Percentiles rank a stretch among this genome's conserved stretches.
Evolutionary conservation across 1,284 basidiomycete genomes (phyloP).

Genomic region (Apiotrichum sp.): DNA sequence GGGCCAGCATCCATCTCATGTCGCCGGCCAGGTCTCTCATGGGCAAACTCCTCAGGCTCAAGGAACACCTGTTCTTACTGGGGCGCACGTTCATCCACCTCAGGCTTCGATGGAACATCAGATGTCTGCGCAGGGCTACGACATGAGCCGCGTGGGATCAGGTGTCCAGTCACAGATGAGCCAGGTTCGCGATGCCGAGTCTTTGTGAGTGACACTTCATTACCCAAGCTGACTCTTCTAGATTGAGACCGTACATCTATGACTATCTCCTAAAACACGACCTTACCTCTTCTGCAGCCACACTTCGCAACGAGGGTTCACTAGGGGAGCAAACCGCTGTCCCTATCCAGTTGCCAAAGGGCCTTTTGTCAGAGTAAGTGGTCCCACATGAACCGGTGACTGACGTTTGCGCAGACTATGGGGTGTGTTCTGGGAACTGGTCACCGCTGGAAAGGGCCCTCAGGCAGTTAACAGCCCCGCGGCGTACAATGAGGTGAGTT

Average conservation of each 20-base stretch:
- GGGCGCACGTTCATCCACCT: conserved; percentile 16
- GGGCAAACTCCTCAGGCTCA: conserved; percentile 14
- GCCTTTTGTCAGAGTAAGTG: conserved; percentile 46
- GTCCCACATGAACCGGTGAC: too few relatives aligned
- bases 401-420: conserved; percentile 36
- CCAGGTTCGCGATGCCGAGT: conserved; percentile 25
- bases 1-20: conserved; percentile 20
- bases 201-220: conserved; percentile 29
- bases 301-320: conserved; percentile 39
- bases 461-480: conserved; percentile 39
- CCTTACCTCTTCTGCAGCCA: conserved; percentile 31
- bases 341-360: conserved; percentile 45
- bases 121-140: conserved; percentile 20
- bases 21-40: conserved; percentile 11
- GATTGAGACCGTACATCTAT: conserved; percentile 42
- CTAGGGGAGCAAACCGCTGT: conserved; percentile 34
- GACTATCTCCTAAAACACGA: conserved; percentile 44
- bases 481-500: conserved; percentile 41
- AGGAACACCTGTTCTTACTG: conserved; percentile 14
- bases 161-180: conserved; percentile 21
- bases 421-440: conserved; percentile 48
- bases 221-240: conserved; percentile 16
- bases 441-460: conserved; percentile 42
- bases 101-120: conserved; percentile 18
- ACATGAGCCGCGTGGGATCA: conserved; percentile 33